These are phyloP conservation scores for Talaromyces sp. DNA, from an alignment of 2,329 filamentous ascomycete species.

Conservation along the genomic window DNA sequence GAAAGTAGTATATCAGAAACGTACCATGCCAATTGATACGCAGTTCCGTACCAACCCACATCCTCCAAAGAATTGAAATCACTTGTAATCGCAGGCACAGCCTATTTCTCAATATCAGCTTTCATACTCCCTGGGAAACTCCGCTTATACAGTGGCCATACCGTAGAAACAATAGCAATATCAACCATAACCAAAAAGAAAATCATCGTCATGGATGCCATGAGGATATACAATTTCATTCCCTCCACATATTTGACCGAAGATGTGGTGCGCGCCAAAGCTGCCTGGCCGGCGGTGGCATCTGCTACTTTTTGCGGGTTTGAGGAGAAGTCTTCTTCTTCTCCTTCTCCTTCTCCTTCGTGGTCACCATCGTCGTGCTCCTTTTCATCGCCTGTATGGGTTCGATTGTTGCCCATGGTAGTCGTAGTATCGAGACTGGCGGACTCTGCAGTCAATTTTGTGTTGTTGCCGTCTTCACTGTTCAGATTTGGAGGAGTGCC, in stretches of 20 bases:
- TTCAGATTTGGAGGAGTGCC: constrained; percentile 2
- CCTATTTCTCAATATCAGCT: constrained; percentile 18
- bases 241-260: constrained; percentile 17
- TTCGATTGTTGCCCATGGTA: not conserved
- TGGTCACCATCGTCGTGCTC: not conserved
- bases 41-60: constrained; percentile 24
- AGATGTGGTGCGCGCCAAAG: constrained; percentile 6
- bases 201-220: constrained; percentile 36
- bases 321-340: not conserved
- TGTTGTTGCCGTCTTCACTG: not conserved
- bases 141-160: too few relatives aligned
- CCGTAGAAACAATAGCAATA: constrained; percentile 51
- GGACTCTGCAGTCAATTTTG: not conserved
- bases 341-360: not conserved
- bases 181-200: constrained; percentile 48
- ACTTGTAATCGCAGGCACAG: constrained; percentile 46
- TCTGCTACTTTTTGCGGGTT: not conserved
- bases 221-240: constrained; percentile 18
- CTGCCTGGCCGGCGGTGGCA: not conserved
- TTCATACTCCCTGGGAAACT: too few relatives aligned
- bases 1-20: not conserved
- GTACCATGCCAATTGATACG: constrained; percentile 33
- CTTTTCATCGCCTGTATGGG: too few relatives aligned
- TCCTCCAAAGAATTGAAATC: constrained; percentile 22
- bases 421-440: not conserved